A percentile compares a stretch with the other conserved stretches of the same genome.
Conservation (phyloP, 1,284 basidiomycete species). For the Trichosporon sp. region DNA sequence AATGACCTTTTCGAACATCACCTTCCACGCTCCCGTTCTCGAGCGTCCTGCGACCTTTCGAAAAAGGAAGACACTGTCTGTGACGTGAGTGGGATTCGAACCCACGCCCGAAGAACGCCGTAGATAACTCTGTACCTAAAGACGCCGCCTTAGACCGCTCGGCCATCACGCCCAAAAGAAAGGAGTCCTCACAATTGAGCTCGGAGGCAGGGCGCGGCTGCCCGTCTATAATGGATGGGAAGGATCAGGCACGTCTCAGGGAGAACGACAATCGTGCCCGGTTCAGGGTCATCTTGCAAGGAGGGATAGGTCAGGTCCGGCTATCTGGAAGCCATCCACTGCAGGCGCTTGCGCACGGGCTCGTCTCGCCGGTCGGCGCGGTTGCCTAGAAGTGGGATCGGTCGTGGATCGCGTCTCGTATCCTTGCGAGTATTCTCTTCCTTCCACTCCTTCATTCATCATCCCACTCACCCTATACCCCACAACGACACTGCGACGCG, state of each 20-base stretch:
- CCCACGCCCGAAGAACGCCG: slow-evolving; percentile 50
- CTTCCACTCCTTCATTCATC: background rate
- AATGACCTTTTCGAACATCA: no score
- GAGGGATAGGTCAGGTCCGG: background rate
- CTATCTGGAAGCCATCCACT: slow-evolving; percentile 11
- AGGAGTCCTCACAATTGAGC: background rate
- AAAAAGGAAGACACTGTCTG: slow-evolving; percentile 13
- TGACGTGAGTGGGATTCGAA: slow-evolving; percentile 49
- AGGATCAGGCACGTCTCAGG: background rate
- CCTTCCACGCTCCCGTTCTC: background rate
- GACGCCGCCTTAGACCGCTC: slow-evolving; percentile 14
- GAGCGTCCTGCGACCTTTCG: background rate
- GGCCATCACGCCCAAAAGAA: slow-evolving; percentile 14
- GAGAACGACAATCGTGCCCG: background rate
- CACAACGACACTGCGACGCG: background rate
- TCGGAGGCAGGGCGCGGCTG: background rate
- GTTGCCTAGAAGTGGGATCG: background rate
- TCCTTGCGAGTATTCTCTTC: background rate
- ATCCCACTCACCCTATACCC: background rate
- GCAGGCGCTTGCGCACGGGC: slow-evolving; percentile 1
- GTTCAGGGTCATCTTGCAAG: background rate
- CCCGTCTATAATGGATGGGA: background rate
- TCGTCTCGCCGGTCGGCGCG: background rate
- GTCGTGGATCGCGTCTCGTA: slow-evolving; percentile 8
- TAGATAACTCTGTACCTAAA: slow-evolving; percentile 11